A percentile compares a stretch with the other conserved stretches of the same genome.
Evolutionary conservation across 345 rosid species (phyloP).

Genomic region (Conringia planisiliqua): DNA sequence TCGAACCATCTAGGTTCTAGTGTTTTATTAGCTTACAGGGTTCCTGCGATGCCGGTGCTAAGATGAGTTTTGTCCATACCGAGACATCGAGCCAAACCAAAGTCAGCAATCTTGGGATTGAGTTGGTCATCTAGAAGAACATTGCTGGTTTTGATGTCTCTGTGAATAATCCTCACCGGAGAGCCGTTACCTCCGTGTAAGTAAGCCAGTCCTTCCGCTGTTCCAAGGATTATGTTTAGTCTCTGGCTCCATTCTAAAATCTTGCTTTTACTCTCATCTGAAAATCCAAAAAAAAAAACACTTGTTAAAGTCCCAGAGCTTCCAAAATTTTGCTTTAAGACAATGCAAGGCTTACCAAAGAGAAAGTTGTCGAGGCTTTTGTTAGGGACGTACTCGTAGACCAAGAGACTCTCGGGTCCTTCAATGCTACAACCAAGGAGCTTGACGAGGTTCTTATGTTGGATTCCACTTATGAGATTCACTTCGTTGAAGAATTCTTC

Average conservation of each 20-base stretch:
- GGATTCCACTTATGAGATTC: conserved; percentile 47
- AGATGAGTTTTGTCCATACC: conserved; percentile 24
- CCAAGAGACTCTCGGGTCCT: conserved; percentile 45
- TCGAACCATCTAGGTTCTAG: background rate
- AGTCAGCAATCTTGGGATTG: conserved; percentile 51
- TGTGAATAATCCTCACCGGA: conserved; percentile 38
- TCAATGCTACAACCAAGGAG: conserved; percentile 64
- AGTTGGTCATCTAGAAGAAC: conserved; percentile 42
- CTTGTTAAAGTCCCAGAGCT: background rate
- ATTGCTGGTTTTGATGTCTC: conserved; percentile 56
- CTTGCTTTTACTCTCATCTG: conserved; percentile 38
- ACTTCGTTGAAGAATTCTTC: conserved; percentile 50
- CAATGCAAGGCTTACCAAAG: conserved; percentile 40
- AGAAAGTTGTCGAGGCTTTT: conserved; percentile 49
- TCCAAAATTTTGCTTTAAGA: background rate
- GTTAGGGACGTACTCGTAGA: conserved; percentile 53
- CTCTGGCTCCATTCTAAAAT: conserved; percentile 42
- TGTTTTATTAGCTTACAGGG: conserved; percentile 36
- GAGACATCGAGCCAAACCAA: conserved; percentile 46
- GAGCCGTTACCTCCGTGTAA: conserved; percentile 34
- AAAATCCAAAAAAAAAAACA: background rate
- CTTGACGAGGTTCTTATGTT: conserved; percentile 55
- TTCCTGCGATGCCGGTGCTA: conserved; percentile 48
- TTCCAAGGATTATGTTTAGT: conserved; percentile 40
- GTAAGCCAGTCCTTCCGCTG: conserved; percentile 53